Base-by-base conservation (phyloP, 202 grass and related monocot species). In the Elaeis oleifera region DNA sequence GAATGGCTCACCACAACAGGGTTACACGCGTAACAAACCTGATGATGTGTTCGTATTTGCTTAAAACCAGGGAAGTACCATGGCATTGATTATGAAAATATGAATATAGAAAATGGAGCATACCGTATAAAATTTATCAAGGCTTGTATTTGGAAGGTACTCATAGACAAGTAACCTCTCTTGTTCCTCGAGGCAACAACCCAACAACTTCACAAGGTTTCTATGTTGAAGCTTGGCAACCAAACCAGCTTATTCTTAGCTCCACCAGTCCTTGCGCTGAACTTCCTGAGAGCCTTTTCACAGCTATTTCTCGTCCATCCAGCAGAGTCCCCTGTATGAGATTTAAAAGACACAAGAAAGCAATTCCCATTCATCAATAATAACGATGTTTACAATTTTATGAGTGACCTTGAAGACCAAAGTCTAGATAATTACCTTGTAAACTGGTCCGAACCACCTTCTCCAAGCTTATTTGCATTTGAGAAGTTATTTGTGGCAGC, bases 91-190 rank as follows among this genome's bases (percentile, higher is more conserved):
- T 27, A 27, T 27, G 26, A 27, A 27, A 27, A 5, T 27, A 27
- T 27, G 26, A 27, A 27, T 27, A 5, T 27, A 27, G 26, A 27
- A 27, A 27, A 28, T 28, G 27, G 27, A 28, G 27, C 27, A 5
- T 28, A 28, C 27, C 27, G 5, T 5, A 28, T 28, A 28, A 28
- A 28, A 28, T 5, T 78, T 94, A 58, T 85, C 81, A 6, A 94
- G 84, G 56, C 83, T 88, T 5, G 53, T 69, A 54, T 88, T 88
- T 64, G 1, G 6, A 23, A 88, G 80, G 75, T 71, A 87, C 62
- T 91, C 74, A 5, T 87, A 91, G 0, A 91, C 71, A 44, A 92
- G 84, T 61, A 87, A 59, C 18, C 54, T 85, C 71, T 94, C 72
- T 0, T 64, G 8, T 11, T 68, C 24, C 0, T 84, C 53, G 6